Percentiles rank a stretch among this genome's conserved stretches.
Conservation (phyloP, 495 filamentous ascomycete genomes). For the Ramalina intermedia region DNA sequence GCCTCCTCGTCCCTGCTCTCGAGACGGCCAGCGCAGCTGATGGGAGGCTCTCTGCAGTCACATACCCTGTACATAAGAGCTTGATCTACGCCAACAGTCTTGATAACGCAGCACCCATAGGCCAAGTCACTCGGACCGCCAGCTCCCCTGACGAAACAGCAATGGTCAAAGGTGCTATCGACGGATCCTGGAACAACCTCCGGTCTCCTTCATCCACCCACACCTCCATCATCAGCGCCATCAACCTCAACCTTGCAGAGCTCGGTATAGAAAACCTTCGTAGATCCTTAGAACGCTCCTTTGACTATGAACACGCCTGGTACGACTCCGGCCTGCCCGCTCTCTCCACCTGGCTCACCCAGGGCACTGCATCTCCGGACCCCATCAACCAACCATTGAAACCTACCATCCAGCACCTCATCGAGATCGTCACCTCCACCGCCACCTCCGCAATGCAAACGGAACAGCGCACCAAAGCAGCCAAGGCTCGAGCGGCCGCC, state of each 20-base stretch:
- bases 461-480: neutral
- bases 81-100: constrained; percentile 60
- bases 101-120: constrained; percentile 36
- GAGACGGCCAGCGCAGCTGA: constrained; percentile 48
- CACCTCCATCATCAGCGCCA: constrained; percentile 22
- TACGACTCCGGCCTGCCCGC: constrained; percentile 50
- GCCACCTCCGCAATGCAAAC: neutral
- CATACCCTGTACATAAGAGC: constrained; percentile 74
- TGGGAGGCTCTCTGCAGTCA: constrained; percentile 43
- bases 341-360: constrained; percentile 53
- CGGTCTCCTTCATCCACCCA: constrained; percentile 7
- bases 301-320: constrained; percentile 60
- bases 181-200: constrained; percentile 23
- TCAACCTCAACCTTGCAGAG: constrained; percentile 41
- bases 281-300: constrained; percentile 49
- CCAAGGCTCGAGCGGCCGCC: constrained; percentile 19
- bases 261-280: constrained; percentile 51
- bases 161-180: constrained; percentile 42
- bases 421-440: constrained; percentile 36
- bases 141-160: constrained; percentile 22
- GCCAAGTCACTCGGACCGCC: constrained; percentile 22
- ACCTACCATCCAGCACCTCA: constrained; percentile 45
- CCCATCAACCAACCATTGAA: constrained; percentile 29
- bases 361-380: constrained; percentile 28
- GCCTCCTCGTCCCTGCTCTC: constrained; percentile 57